Evolutionary conservation across 129 eudicot genomes (phyloP), one percentile per base, ranked within the genome.

Genomic region (Escallonia herrerae): DNA sequence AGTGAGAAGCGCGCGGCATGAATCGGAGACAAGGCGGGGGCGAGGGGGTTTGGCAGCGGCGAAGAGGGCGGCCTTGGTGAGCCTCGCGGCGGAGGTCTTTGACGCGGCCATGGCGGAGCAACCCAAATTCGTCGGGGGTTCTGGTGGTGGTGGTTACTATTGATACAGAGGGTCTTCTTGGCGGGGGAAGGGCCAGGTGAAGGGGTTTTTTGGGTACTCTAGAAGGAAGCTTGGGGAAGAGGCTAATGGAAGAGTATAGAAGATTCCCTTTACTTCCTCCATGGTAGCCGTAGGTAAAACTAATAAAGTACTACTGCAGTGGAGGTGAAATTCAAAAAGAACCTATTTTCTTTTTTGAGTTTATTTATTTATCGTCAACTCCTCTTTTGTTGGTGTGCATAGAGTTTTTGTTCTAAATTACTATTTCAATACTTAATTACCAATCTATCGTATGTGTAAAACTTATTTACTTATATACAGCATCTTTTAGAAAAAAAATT

Each of bases 201-300:
- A 15, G 14, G 42, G 50, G 9, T 49, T 5, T 49, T 49, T 49
- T 49, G n/a, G 9, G 12, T 7, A 49, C 5, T 59, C 2, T 42
- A 48, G 12, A 22, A 8, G 57, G 64, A 81, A 81, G 78, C 68
- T 62, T 73, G 74, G 77, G 67, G 86, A 70, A 77, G 71, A 12
- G 62, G 65, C 44, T 58, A 63, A 48, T 47, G n/a, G 60, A 55
- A 53, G 53, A 10, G 63, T 76, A 71, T 76, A 69, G 82, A 72
- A 77, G 10, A 3, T 0, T 58, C 63, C 37, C 9, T 4, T 52
- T 12, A 1, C 3, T 38, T 15, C 49, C 9, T 8, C 49, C 9
- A 45, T 8, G 9, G 49, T 45, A n/a, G n/a, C n/a, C n/a, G n/a
- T n/a, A 45, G 6, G 6, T 8, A 45, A 8, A 1, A 45, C 9